Base-by-base conservation (phyloP, 2,329 filamentous ascomycete genomes). In the Magnaporthales sp. region DNA sequence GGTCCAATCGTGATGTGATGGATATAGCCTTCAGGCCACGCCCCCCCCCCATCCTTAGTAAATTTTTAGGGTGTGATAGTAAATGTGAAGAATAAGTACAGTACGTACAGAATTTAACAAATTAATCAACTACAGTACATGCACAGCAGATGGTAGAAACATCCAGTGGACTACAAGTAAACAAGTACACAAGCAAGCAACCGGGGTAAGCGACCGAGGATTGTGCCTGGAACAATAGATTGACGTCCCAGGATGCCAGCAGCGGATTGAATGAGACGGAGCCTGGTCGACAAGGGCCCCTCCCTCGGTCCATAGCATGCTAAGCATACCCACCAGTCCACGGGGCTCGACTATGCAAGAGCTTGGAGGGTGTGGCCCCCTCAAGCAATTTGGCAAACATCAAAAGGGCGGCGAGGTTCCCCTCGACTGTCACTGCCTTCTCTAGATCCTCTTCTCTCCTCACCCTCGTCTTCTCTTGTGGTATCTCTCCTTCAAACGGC, bases 401-500 rank as follows among this genome's bases (percentile, higher is more conserved):
- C 19, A 63, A 62, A 63, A 66, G 61, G 61, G 65, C 31, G 30
- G 26, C 26, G 26, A 31, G 26, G 56, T 32, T 38, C 64, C 60
- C 30, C 65, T 51, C 38, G 56, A 13, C 11, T 51, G 22, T 22
- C 32, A 38, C 61, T 13, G 13, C 22, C 10, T 62, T 38, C 27
- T 66, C 56, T 27, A 24, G n/a, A 38, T 56, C 58, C 26, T 54
- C 24, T 62, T 62, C 27, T 32, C 38, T 66, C 60, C 46, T 66
- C 65, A 66, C 54, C 64, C 64, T 61, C 54, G 29, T 60, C 58
- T 61, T 38, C 54, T 22, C 32, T 27, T 64, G 62, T 56, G 64
- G 64, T 65, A 27, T 65, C 54, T 61, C 29, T 66, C 64, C 60
- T 56, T 31, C 29, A 60, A 61, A 31, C 64, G 64, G 54, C 26